Evolutionary conservation across 306 rosid species (phyloP), one percentile per base, ranked within the genome.

Genomic region (Vigna unguiculata): DNA sequence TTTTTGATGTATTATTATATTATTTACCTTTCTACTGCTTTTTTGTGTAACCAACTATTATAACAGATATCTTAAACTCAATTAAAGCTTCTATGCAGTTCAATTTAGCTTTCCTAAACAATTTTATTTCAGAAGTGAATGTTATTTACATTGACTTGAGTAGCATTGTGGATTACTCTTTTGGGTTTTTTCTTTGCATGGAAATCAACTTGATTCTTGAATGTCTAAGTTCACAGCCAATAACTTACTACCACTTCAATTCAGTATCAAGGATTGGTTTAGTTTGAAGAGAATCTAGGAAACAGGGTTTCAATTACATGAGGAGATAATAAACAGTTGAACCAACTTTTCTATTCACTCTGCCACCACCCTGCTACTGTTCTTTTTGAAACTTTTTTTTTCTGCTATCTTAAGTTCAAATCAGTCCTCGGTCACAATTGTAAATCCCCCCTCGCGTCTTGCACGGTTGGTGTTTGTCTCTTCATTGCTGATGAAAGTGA

Each of bases 401-500:
- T 46, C 53, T 65, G 53, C 70, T 19, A 32, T 34, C 46, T 75
- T 69, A 21, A 34, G 28, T 16, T 17, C 22, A 51, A 52, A 20
- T 61, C 49, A 68, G 40, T 45, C 13, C 41, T 51, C 67, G 46
- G 76, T 34, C 66, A 45, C 60, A 43, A 55, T 38, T 47, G 25
- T 21, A 10, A 71, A 49, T 70, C 40, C 15, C 75, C 58, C 88
- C 63, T 79, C 54, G 48, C 59, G 48, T 58, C 69, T 30, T 21
- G 3, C 34, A 47, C 24, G 48, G 57, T 51, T 72, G 88, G 52
- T 53, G 86, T 21, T 75, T 80, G 84, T 46, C 46, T 25, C 72
- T 87, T 90, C 83, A 83, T 80, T 19, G 72, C 19, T 19, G 87
- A 48, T 8, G 96, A 89, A 70, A 92, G 90, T 3, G 86, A 83